Evolutionary conservation across 2,329 filamentous ascomycete species (phyloP), one percentile per base, ranked within the genome.

Genomic region (Penicillium sp.): DNA sequence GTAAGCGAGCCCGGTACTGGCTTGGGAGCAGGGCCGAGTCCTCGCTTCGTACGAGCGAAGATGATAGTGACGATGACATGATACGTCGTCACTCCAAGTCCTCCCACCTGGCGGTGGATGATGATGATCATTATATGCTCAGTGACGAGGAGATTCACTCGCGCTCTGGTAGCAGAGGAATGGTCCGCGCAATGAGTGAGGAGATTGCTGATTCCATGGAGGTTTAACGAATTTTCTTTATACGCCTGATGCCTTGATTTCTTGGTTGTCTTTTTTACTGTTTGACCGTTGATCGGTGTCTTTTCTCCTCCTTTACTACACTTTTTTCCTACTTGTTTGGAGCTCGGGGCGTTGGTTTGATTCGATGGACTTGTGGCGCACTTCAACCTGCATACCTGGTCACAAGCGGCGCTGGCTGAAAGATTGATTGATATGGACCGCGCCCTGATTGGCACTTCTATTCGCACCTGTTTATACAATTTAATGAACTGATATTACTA

Each of bases 1-100:
- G 84, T 65, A 97, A 97, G 78, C 87, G 92, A 43, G 91, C 91
- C 13, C 85, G 83, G 57, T 97, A 91, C 74, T 97, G 92, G 93
- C 83, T 97, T 3, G 91, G 92, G 37, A 87, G 91, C 57, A 81
- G 77, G 34, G 78, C 81, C 3, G 74, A 74, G 33, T 67, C 76
- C 48, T 68, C 73, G 26, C 71, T 75, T 47, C 59, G 72, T 39
- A 76, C 76, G 37, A 70, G 76, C 26, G 34, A 43, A 16, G 39
- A 26, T 10, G 74, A 76, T 28, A 72, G 71, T 48, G 74, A 77
- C 46, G 75, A 74, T 28, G 79, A 81, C 31, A 74, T 79, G 59
- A 72, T 31, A 13, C 24, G 75, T 14, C 54, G 56, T 28, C 46
- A 51, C 21, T 36, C 61, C 3, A 62, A 56, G 18, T 55, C 60